These are phyloP conservation scores for Oldenlandia corymbosa DNA, from an alignment of 257 asterid genomes.

Conservation along the genomic window DNA sequence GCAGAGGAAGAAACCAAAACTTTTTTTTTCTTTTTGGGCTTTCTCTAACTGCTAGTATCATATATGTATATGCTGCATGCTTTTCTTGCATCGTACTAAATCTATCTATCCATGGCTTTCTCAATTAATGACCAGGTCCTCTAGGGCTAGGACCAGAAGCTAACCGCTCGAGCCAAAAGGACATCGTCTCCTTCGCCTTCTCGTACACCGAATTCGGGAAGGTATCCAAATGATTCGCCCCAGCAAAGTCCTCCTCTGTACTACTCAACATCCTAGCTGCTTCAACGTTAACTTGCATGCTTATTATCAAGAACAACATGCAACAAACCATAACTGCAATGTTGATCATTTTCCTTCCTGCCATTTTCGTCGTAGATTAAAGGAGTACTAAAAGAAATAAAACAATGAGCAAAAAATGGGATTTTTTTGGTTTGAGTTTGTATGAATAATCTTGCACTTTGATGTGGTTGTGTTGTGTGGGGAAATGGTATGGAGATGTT, in stretches of 20 bases:
- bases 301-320: conserved; percentile 7
- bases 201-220: conserved; percentile 7
- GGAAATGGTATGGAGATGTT: neutral
- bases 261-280: conserved; percentile 16
- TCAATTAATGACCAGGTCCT: conserved; percentile 24
- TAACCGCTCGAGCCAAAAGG: conserved; percentile 18
- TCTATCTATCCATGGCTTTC: no score
- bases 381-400: no score
- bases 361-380: no score
- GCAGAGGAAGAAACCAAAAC: neutral
- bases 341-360: no score
- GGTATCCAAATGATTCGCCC: conserved; percentile 6
- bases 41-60: no score
- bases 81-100: no score
- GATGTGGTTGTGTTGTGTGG: neutral
- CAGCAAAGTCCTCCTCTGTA: conserved; percentile 8
- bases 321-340: conserved; percentile 3
- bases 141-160: conserved; percentile 29
- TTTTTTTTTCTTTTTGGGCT: neutral
- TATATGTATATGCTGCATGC: no score
- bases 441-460: no score
- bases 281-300: conserved; percentile 14
- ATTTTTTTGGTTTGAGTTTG: neutral
- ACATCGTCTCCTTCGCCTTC: conserved; percentile 16
- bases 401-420: no score